Evolutionary conservation across 257 asterid species (phyloP).

Genomic region (Rhazya stricta): DNA sequence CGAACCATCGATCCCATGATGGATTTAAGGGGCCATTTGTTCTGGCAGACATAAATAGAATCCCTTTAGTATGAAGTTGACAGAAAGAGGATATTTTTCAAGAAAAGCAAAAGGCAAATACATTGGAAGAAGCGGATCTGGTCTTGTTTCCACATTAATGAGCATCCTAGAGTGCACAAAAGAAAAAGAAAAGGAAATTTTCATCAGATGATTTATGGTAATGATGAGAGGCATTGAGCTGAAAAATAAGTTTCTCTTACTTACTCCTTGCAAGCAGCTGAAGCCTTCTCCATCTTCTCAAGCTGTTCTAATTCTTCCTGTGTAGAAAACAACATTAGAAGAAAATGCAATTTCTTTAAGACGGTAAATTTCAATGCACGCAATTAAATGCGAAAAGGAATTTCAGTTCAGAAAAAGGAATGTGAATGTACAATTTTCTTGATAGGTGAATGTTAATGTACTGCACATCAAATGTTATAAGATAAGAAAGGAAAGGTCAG

Average conservation of each 20-base stretch:
- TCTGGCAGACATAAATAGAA: constrained; percentile 33
- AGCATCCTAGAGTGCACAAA: constrained; percentile 45
- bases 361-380: not conserved
- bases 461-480: not conserved
- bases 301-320: constrained; percentile 90
- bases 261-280: constrained; percentile 91
- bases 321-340: constrained; percentile 6
- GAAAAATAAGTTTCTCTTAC: constrained; percentile 19
- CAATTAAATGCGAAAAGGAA: not conserved
- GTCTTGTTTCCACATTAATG: constrained; percentile 50
- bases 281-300: constrained; percentile 78
- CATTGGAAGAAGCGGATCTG: constrained; percentile 83
- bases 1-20: constrained; percentile 94
- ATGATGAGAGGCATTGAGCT: constrained; percentile 4
- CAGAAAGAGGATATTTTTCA: not conserved
- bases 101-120: constrained; percentile 22
- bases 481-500: not conserved
- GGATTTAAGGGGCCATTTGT: constrained; percentile 76
- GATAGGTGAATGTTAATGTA: not conserved
- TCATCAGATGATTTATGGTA: constrained; percentile 13
- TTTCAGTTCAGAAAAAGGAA: not conserved
- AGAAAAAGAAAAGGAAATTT: not conserved
- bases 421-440: not conserved
- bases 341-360: not conserved
- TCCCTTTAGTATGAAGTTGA: constrained; percentile 7